A percentile compares a stretch with the other conserved stretches of the same genome.
These are phyloP conservation scores for Scleroderma citrinum DNA, from an alignment of 768 basidiomycete genomes.

Conservation along the genomic window DNA sequence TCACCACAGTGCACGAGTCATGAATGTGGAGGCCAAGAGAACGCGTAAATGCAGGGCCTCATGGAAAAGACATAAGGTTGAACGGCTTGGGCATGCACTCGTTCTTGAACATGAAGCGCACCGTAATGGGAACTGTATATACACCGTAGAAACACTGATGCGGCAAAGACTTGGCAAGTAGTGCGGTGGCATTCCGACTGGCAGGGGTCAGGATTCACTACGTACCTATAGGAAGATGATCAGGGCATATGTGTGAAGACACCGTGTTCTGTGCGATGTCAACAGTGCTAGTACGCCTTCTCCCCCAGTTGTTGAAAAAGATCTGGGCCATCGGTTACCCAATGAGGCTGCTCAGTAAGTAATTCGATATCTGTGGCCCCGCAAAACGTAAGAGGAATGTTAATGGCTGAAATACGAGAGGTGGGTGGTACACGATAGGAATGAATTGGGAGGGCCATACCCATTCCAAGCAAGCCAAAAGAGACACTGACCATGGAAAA, in stretches of 20 bases:
- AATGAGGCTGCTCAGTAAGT: conserved; percentile 31
- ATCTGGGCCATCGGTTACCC: conserved; percentile 47
- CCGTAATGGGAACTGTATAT: conserved; percentile 45
- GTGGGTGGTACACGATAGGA: neutral
- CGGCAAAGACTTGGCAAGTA: conserved; percentile 34
- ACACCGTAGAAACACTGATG: conserved; percentile 44
- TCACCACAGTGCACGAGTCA: conserved; percentile 75
- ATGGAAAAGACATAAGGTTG: conserved; percentile 37
- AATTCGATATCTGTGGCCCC: conserved; percentile 50
- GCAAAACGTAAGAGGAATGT: conserved; percentile 48
- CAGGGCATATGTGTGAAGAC: neutral
- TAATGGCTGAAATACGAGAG: conserved; percentile 33
- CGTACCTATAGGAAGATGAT: conserved; percentile 25
- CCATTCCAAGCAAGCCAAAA: conserved; percentile 43
- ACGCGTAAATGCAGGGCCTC: conserved; percentile 10
- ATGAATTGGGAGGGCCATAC: too few species aligned
- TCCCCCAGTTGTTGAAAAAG: conserved; percentile 35
- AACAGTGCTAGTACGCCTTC: conserved; percentile 41
- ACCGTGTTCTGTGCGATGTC: conserved; percentile 37
- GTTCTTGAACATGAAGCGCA: conserved; percentile 43
- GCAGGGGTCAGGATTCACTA: conserved; percentile 32
- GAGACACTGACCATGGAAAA: conserved; percentile 41
- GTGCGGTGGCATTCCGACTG: neutral
- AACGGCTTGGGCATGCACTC: conserved; percentile 44
- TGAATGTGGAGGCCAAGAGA: conserved; percentile 25